Conservation (phyloP, 192 early-diverging fungal genomes). For the Coemansia sp. region DNA sequence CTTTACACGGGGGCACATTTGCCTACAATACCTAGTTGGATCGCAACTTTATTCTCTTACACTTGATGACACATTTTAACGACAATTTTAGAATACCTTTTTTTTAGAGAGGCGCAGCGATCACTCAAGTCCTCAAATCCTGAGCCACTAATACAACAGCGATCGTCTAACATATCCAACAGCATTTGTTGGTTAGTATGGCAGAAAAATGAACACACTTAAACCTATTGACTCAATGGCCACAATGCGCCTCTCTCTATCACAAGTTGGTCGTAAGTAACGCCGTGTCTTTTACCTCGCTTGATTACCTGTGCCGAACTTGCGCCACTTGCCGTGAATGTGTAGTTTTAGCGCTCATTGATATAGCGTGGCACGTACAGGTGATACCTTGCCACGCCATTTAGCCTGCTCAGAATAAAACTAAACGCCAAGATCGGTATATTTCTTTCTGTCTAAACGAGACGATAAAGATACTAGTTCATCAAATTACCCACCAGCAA, state of each 20-base stretch:
- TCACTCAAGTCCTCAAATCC: not conserved
- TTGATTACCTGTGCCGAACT: not conserved
- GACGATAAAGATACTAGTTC: not conserved
- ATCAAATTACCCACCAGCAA: too few relatives aligned
- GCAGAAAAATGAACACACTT: too few relatives aligned
- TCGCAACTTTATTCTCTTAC: not conserved
- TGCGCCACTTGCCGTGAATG: not conserved
- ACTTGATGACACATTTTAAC: slow-evolving; percentile 2
- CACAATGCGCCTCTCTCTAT: not conserved
- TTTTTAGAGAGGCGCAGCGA: not conserved
- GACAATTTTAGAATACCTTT: not conserved
- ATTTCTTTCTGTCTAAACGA: not conserved
- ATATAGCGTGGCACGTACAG: not conserved
- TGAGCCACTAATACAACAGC: too few relatives aligned
- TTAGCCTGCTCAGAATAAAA: not conserved
- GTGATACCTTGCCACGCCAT: not conserved
- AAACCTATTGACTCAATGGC: not conserved
- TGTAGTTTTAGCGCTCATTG: not conserved
- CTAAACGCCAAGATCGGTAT: not conserved
- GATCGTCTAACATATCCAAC: too few relatives aligned
- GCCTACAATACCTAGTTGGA: not conserved
- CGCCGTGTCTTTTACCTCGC: too few relatives aligned
- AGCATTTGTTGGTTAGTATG: too few relatives aligned
- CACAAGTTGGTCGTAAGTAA: not conserved
- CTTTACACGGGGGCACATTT: not conserved